phyloP scores from a whole-genome alignment of 2,329 filamentous ascomycete species.

The Fusarium euwallaceae region DNA sequence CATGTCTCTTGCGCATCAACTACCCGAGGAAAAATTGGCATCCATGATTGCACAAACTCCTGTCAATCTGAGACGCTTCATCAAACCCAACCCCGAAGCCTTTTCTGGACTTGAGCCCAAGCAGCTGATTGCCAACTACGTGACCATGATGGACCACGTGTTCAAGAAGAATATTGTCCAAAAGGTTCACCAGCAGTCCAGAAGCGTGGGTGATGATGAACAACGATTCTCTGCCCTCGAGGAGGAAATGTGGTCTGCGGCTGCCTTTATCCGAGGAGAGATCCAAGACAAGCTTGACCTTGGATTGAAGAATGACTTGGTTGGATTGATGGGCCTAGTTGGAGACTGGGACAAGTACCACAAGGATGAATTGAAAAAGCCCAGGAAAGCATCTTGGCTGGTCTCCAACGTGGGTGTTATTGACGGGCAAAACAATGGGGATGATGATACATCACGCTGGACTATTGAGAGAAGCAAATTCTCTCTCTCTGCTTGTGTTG shows the following conservation, averaged over 20 bases:
- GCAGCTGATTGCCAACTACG: neutral
- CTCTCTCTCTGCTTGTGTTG: neutral
- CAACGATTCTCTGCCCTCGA: neutral
- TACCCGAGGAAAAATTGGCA: neutral
- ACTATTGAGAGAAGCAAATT: neutral
- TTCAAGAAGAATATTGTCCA: neutral
- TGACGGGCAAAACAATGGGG: neutral
- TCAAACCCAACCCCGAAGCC: neutral
- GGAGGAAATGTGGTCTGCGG: neutral
- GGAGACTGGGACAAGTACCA: neutral
- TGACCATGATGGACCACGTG: neutral
- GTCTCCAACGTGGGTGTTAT: neutral
- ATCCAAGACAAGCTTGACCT: neutral
- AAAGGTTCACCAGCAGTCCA: neutral
- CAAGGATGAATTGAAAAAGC: neutral
- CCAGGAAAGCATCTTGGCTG: neutral
- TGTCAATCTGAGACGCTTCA: neutral
- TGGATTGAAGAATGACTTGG: neutral
- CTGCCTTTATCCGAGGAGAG: neutral
- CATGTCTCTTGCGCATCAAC: neutral
- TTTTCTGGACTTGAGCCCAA: neutral
- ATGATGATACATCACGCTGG: neutral
- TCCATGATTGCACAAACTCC: neutral
- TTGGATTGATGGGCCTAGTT: neutral
- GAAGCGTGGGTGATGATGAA: neutral